phyloP scores from a whole-genome alignment of 768 basidiomycete genomes.

The Pleurotus platypus region DNA sequence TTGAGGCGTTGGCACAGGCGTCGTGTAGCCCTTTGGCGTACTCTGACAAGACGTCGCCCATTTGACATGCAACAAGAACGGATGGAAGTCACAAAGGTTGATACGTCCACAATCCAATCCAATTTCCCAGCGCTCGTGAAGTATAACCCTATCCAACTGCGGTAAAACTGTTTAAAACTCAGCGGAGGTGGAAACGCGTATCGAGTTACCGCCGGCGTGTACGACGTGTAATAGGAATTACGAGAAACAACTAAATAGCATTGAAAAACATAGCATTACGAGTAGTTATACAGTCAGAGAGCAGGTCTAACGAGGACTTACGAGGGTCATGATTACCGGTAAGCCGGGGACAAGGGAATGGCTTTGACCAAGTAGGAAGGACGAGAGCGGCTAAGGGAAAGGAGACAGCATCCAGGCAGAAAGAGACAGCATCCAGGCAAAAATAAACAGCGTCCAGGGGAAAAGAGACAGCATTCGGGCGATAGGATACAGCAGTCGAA shows the following conservation, averaged over 20 bases:
- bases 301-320: no score
- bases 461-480: background rate
- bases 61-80: background rate
- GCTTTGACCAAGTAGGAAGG: no score
- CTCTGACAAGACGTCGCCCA: background rate
- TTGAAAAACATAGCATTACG: no score
- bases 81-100: background rate
- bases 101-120: background rate
- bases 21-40: background rate
- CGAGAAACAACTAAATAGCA: no score
- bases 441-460: background rate
- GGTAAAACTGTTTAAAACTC: background rate
- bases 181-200: background rate
- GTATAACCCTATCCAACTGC: background rate
- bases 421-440: no score
- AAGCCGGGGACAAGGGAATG: no score
- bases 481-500: background rate
- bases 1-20: background rate
- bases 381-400: no score
- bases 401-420: no score
- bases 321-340: no score
- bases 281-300: no score
- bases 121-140: background rate
- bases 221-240: background rate
- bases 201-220: background rate